Base-by-base conservation (phyloP, 2,329 filamentous ascomycete genomes). In the Gnomoniopsis smithogilvyi region DNA sequence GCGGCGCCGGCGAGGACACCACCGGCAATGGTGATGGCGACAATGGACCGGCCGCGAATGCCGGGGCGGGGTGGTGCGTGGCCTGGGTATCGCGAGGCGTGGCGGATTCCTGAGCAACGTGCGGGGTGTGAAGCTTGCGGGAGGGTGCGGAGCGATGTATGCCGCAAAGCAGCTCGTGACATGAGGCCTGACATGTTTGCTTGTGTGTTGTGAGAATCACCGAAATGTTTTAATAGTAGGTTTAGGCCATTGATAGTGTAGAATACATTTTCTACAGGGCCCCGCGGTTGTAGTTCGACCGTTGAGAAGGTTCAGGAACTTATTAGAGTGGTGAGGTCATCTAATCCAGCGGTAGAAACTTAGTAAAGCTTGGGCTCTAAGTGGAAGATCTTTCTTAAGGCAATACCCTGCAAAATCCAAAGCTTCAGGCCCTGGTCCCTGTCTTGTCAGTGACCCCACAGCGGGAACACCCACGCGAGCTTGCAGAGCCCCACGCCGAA, bases 301-400 rank as follows among this genome's bases (percentile, higher is more conserved):
- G 47, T 38, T 43, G 50, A n/a, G 38, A 45, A 6, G 21, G 24
- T 45, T 17, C 15, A 38, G 17, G 17, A 38, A 38, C 10, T 14
- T 46, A 46, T 6, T 24, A 10, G 47, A 62, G 49, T 62, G 49
- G 60, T 41, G 12, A 41, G 36, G 12, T 41, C 12, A n/a, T 41
- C 36, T 38, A 10, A 33, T 33, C 17, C 15, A 21, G 34, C 38
- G 24, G 17, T 55, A 12, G 8, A 43, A 52, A 19, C 38, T 60
- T 62, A 59, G 46, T 62, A 62, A 62, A 62, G 56, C 52, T 36
- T 38, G 38, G 43, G 52, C 60, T 56, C 38, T 60, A 56, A 56
- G 43, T 62, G 60, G 60, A 46, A 55, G 56, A 51, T 15, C n/a
- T 2, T 15, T 43, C 22, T 54, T 45, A 21, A 43, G 49, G 33